Percentiles rank a stretch among this genome's conserved stretches.
These are phyloP conservation scores for Triangularia verruculosa DNA, from an alignment of 2,329 filamentous ascomycete genomes.

Conservation along the genomic window DNA sequence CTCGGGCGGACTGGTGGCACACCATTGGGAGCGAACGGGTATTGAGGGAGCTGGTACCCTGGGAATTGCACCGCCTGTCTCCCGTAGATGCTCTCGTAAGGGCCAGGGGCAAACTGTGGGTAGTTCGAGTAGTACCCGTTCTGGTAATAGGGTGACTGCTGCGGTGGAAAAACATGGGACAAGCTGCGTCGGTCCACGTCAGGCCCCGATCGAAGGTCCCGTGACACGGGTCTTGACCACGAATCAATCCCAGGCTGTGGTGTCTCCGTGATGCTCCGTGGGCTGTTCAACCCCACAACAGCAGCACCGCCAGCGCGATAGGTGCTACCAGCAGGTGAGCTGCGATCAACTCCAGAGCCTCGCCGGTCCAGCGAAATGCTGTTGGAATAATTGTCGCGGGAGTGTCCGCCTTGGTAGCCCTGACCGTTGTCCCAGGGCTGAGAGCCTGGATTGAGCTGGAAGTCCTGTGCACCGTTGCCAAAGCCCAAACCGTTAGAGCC, in stretches of 20 bases:
- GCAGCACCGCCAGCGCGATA: slow-evolving; percentile 27
- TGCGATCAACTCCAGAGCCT: slow-evolving; percentile 38
- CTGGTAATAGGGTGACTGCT: slow-evolving; percentile 33
- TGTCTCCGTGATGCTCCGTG: slow-evolving; percentile 31
- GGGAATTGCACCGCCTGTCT: slow-evolving; percentile 35
- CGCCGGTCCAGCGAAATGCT: slow-evolving; percentile 33
- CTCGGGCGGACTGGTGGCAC: slow-evolving; percentile 32
- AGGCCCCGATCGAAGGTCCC: slow-evolving; percentile 32
- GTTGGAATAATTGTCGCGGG: slow-evolving; percentile 35
- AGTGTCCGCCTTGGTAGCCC: slow-evolving; percentile 28
- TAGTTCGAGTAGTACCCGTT: slow-evolving; percentile 36
- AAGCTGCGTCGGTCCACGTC: slow-evolving; percentile 34
- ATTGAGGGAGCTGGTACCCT: slow-evolving; percentile 33
- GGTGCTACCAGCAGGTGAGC: slow-evolving; percentile 35
- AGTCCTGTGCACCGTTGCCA: slow-evolving; percentile 34
- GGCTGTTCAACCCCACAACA: slow-evolving; percentile 30
- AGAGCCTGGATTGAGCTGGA: slow-evolving; percentile 47
- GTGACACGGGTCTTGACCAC: slow-evolving; percentile 39
- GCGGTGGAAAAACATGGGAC: slow-evolving; percentile 36
- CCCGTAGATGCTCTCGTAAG: slow-evolving; percentile 39
- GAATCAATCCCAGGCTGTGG: slow-evolving; percentile 33
- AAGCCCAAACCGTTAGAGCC: slow-evolving; percentile 25
- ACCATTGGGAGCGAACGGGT: slow-evolving; percentile 20
- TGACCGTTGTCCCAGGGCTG: slow-evolving; percentile 45
- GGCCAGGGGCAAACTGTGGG: slow-evolving; percentile 37